Evolutionary conservation across 331 rosid genomes (phyloP).

Genomic region (Acacia pycnantha): DNA sequence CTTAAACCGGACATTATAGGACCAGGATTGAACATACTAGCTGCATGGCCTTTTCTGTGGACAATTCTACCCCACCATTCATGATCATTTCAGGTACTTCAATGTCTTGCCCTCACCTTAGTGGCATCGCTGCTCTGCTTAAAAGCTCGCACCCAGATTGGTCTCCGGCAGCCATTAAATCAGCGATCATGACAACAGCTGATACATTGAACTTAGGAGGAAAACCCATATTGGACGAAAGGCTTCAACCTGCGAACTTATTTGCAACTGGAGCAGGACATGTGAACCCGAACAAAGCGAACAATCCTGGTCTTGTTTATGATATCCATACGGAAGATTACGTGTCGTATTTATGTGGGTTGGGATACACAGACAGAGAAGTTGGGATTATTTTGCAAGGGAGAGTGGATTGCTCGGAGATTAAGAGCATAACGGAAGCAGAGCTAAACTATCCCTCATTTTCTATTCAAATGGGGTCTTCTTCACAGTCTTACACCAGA

Average conservation of each 20-base stretch:
- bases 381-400: slow-evolving; percentile 39
- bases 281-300: slow-evolving; percentile 65
- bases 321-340: slow-evolving; percentile 57
- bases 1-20: slow-evolving; percentile 83
- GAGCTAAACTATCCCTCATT: slow-evolving; percentile 75
- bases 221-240: slow-evolving; percentile 48
- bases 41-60: slow-evolving; percentile 70
- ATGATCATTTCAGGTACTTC: slow-evolving; percentile 69
- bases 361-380: slow-evolving; percentile 49
- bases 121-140: slow-evolving; percentile 72
- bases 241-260: slow-evolving; percentile 43
- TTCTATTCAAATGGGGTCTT: slow-evolving; percentile 34
- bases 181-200: slow-evolving; percentile 76
- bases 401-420: slow-evolving; percentile 38
- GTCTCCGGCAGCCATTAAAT: slow-evolving; percentile 82
- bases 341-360: slow-evolving; percentile 71
- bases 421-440: slow-evolving; percentile 36
- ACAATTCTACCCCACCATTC: slow-evolving; percentile 41
- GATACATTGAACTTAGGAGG: slow-evolving; percentile 39
- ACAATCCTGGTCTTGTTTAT: slow-evolving; percentile 66
- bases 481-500: slow-evolving; percentile 46
- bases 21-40: slow-evolving; percentile 73
- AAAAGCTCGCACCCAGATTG: slow-evolving; percentile 74
- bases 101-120: slow-evolving; percentile 82
- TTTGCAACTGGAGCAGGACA: slow-evolving; percentile 71